These are phyloP conservation scores for Starmera pachycereana DNA, from an alignment of 805 yeast species.

Conservation along the genomic window DNA sequence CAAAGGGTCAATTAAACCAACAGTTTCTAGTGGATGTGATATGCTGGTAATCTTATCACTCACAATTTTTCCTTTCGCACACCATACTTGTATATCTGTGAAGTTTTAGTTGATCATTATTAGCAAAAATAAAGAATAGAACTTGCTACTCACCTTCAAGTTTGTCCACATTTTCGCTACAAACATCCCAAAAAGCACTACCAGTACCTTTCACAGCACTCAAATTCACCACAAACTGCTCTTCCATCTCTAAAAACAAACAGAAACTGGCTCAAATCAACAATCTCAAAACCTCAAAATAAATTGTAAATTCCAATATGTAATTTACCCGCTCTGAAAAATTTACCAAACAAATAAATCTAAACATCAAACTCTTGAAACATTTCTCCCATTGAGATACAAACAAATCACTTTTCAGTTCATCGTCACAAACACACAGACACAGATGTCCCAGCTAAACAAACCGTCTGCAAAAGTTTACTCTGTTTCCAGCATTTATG, in stretches of 20 bases:
- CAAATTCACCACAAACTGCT: conserved; percentile 6
- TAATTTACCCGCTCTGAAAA: neutral
- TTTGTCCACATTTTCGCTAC: neutral
- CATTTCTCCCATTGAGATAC: neutral
- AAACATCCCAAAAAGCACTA: neutral
- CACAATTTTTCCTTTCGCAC: conserved; percentile 15
- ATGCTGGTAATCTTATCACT: conserved; percentile 10
- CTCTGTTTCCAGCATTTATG: conserved; percentile 55
- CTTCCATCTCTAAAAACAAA: neutral
- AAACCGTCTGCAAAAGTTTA: conserved; percentile 19
- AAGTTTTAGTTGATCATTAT: neutral
- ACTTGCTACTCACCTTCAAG: conserved; percentile 2
- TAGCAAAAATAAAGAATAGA: neutral
- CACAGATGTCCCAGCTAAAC: conserved; percentile 12
- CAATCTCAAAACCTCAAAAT: neutral
- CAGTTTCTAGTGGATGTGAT: conserved; percentile 3
- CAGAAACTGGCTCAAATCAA: neutral
- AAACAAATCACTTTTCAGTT: no score
- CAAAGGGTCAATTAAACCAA: conserved; percentile 11
- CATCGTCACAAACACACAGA: neutral
- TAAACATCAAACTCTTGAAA: neutral
- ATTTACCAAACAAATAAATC: neutral
- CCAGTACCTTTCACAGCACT: conserved; percentile 4
- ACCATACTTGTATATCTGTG: conserved; percentile 17
- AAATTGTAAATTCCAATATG: neutral